A percentile compares a stretch with the other conserved stretches of the same genome.
These are phyloP conservation scores for Cordyceps fumosorosea DNA, from an alignment of 2,329 filamentous ascomycete genomes.

Conservation along the genomic window DNA sequence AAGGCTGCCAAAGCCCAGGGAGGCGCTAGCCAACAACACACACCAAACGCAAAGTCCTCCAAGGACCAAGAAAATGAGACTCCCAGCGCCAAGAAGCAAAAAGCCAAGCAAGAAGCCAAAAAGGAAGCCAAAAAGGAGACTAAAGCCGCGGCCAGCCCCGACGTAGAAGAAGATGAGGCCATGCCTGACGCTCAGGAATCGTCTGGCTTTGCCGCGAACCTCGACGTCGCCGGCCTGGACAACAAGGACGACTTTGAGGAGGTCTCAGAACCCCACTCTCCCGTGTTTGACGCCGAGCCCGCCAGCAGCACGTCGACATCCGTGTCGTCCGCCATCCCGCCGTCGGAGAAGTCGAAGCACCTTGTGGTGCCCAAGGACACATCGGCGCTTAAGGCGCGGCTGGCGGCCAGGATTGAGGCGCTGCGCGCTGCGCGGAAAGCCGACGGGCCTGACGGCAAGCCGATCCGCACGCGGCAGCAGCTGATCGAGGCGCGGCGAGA, in stretches of 20 bases:
- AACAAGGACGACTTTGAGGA: constrained; percentile 44
- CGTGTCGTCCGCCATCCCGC: constrained; percentile 57
- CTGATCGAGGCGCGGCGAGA: constrained; percentile 82
- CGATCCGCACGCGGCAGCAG: constrained; percentile 78
- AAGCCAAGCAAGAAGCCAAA: constrained; percentile 26
- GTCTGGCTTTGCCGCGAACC: constrained; percentile 17
- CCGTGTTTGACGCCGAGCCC: constrained; percentile 53
- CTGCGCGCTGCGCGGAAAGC: constrained; percentile 83
- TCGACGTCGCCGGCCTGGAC: constrained; percentile 24
- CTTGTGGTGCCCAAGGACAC: constrained; percentile 64
- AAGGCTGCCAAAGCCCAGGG: constrained; percentile 34
- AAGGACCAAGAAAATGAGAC: constrained; percentile 32
- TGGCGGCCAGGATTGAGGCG: constrained; percentile 77
- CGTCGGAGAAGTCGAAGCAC: constrained; percentile 56
- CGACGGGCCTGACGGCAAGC: constrained; percentile 70
- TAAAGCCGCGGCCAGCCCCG: constrained; percentile 18
- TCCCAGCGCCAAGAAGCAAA: constrained; percentile 20
- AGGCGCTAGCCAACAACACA: constrained; percentile 25
- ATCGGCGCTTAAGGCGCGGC: constrained; percentile 66
- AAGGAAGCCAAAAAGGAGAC: constrained; percentile 26
- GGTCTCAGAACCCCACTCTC: constrained; percentile 43
- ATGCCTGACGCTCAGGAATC: constrained; percentile 17
- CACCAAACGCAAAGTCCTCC: neutral
- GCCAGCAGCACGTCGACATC: constrained; percentile 59
- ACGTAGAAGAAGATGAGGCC: constrained; percentile 9